Conservation (phyloP, 2,329 filamentous ascomycete species). For the Fusarium sp. region DNA sequence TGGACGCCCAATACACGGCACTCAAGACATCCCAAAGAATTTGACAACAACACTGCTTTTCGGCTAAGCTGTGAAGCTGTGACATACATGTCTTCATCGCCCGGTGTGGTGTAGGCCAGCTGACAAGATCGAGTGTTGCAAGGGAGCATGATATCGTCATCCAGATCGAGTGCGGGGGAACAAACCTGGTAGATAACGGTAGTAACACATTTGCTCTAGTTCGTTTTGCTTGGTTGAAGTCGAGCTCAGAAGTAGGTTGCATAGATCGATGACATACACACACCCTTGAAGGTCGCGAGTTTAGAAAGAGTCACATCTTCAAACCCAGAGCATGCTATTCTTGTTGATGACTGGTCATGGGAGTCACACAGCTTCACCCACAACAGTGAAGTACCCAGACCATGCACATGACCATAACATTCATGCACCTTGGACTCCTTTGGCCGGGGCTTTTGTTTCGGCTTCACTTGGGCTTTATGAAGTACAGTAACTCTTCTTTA, state of each 20-base stretch:
- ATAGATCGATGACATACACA: conserved; percentile 1
- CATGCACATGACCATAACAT: conserved; percentile 12
- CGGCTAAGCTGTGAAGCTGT: conserved; percentile 30
- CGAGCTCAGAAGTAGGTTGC: neutral
- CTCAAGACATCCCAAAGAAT: conserved; percentile 15
- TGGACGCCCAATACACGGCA: conserved; percentile 10
- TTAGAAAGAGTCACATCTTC: conserved; percentile 23
- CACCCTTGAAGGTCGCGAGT: conserved; percentile 1
- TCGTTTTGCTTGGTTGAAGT: neutral
- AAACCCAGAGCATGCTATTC: neutral
- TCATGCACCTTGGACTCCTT: conserved; percentile 1
- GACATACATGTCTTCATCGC: neutral
- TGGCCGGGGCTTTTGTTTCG: conserved; percentile 27
- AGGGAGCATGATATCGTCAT: neutral
- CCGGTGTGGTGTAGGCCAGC: conserved; percentile 10
- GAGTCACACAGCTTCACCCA: conserved; percentile 16
- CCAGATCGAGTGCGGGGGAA: neutral
- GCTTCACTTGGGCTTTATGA: conserved; percentile 8
- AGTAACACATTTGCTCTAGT: neutral
- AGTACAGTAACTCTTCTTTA: neutral
- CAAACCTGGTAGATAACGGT: neutral
- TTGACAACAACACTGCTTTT: conserved; percentile 5
- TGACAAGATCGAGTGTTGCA: conserved; percentile 1
- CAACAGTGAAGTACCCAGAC: conserved; percentile 7
- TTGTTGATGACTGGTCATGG: conserved; percentile 9